A percentile compares a stretch with the other conserved stretches of the same genome.
phyloP scores from a whole-genome alignment of 2,329 filamentous ascomycete genomes.

The Metarhizium sp. region DNA sequence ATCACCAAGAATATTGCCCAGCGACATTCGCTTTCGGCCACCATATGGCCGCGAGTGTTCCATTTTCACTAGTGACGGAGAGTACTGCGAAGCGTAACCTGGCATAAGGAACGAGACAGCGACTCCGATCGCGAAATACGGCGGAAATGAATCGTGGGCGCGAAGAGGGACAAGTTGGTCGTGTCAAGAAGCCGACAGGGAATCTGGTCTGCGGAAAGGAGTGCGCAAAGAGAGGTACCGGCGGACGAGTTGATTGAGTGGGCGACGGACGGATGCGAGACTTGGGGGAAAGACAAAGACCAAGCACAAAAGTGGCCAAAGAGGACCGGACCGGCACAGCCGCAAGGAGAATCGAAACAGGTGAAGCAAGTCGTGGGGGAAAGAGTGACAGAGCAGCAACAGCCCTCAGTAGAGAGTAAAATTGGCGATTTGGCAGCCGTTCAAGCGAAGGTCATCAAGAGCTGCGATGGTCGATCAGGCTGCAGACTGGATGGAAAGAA shows the following conservation, averaged over 20 bases:
- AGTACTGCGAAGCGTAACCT: slow-evolving; percentile 62
- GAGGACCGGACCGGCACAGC: slow-evolving; percentile 10
- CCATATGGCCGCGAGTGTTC: slow-evolving; percentile 55
- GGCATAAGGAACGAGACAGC: slow-evolving; percentile 47
- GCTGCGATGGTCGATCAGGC: background rate
- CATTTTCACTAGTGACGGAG: slow-evolving; percentile 74
- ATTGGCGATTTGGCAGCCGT: background rate
- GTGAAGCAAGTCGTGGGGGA: background rate
- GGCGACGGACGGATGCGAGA: background rate
- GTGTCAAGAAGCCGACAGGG: background rate
- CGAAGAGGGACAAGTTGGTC: background rate
- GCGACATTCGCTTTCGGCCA: slow-evolving; percentile 45
- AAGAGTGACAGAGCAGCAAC: slow-evolving; percentile 6
- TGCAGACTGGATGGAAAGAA: background rate
- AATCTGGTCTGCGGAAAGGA: background rate
- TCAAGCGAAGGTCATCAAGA: background rate
- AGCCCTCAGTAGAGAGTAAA: background rate
- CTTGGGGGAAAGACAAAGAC: background rate
- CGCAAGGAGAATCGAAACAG: slow-evolving; percentile 6
- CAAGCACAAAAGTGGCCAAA: slow-evolving; percentile 1
- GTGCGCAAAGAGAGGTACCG: slow-evolving; percentile 1
- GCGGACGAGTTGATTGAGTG: background rate
- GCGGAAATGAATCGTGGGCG: background rate
- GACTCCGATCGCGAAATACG: background rate
- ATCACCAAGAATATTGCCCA: slow-evolving; percentile 89